These are phyloP conservation scores for Sugiyamaella marilandica DNA, from an alignment of 805 yeast species.

Conservation along the genomic window DNA sequence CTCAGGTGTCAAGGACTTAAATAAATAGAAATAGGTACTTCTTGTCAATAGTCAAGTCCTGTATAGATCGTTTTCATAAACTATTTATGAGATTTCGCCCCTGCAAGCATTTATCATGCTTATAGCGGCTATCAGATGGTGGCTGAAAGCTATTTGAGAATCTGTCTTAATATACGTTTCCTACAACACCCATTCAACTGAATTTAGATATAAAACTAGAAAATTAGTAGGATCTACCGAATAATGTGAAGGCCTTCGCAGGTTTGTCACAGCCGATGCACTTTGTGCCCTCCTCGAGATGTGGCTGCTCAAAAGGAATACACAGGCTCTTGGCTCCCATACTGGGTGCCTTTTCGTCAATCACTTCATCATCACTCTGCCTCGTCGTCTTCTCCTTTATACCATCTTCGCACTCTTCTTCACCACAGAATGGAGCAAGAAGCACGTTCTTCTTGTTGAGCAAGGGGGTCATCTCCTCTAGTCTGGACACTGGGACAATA, in stretches of 20 bases:
- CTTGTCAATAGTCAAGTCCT: too few species aligned
- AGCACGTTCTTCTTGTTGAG: constrained; percentile 88
- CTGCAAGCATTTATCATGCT: too few species aligned
- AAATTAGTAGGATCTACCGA: constrained; percentile 86
- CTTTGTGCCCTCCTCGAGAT: constrained; percentile 65
- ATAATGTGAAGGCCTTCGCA: constrained; percentile 86
- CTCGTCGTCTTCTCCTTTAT: constrained; percentile 83
- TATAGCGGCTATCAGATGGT: too few species aligned
- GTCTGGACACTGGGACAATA: constrained; percentile 71
- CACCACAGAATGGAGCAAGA: constrained; percentile 97
- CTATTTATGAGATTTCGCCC: too few species aligned
- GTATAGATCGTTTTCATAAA: too few species aligned
- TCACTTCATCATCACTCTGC: constrained; percentile 75
- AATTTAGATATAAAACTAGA: too few species aligned
- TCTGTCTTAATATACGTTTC: too few species aligned
- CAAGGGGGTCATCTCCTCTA: constrained; percentile 91
- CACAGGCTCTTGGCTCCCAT: constrained; percentile 99
- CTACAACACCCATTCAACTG: too few species aligned
- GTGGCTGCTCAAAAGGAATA: constrained; percentile 90
- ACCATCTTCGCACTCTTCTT: constrained; percentile 88
- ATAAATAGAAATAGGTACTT: too few species aligned
- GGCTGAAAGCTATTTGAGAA: too few species aligned
- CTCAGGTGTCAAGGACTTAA: too few species aligned
- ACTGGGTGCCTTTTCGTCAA: constrained; percentile 93
- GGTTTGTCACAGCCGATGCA: constrained; percentile 74